Base-by-base conservation (phyloP, 1,284 basidiomycete species). In the Ceratobasidium sp. region DNA sequence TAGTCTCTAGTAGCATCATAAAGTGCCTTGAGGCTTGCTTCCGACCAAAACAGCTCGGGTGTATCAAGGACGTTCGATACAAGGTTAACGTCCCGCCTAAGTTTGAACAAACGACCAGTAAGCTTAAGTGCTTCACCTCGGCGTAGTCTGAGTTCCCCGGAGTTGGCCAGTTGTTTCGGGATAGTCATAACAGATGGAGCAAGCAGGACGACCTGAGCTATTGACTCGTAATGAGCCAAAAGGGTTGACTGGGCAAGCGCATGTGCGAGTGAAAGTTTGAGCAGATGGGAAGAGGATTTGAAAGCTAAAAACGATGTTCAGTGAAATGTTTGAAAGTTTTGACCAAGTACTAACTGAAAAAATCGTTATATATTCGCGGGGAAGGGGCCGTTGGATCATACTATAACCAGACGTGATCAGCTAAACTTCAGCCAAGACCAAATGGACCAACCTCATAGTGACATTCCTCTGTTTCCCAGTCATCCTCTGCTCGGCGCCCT, bases 1-100 rank as follows among this genome's bases (percentile, higher is more conserved):
- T 98, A 98, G 78, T 96, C 95, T 76, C 95, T 85, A 63, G 97
- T 95, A 0, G 96, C 95, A 80, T 96, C 94, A 81, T 98, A 98
- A 41, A 98, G 82, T 61, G 91, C 92, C 80, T 93, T 92, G 79
- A 98, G 83, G 77, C 91, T 94, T 13, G 95, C 95, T 81, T 98
- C 96, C 71, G 90, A 92, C 96, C 96, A 98, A 82, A 98, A 98
- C 61, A 98, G 83, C 80, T 97, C 95, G 0, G 96, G 96, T 2
- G 95, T 93, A 80, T 98, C 95, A 0, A 98, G 85, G n/a, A 98
- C 94, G 79, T 97, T 97, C 37, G 92, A 92, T 8, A 96, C 94
- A 5, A 98, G 84, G 79, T 97, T 98, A 29, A 98, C 91, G 78
- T 98, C 95, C 74, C 94, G 89, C 2, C 95, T 86, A 37, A 98